phyloP scores from a whole-genome alignment of 768 basidiomycete species.

The Mycena olivaceomarginata region DNA sequence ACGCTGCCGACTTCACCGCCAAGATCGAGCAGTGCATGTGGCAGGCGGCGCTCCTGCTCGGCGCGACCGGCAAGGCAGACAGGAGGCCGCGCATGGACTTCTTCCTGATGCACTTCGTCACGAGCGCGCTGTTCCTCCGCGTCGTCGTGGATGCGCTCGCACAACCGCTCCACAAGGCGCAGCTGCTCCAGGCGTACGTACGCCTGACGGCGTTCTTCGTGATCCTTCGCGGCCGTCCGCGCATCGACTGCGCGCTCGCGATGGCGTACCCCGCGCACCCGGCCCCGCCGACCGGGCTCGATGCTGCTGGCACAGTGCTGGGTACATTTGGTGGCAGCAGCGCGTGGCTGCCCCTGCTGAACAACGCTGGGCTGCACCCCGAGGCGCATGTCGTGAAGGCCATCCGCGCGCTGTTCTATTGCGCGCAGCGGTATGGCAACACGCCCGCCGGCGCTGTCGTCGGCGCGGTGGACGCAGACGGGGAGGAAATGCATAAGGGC shows the following conservation, averaged over 20 bases:
- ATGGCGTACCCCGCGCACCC: constrained; percentile 69
- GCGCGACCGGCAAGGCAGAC: constrained; percentile 66
- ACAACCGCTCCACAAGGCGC: constrained; percentile 61
- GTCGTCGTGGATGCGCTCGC: constrained; percentile 59
- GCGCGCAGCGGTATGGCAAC: constrained; percentile 67
- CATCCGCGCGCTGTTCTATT: constrained; percentile 67
- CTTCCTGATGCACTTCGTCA: constrained; percentile 78
- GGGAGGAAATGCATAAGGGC: constrained; percentile 67
- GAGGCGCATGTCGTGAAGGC: constrained; percentile 73
- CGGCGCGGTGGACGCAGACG: constrained; percentile 61
- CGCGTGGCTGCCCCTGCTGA: constrained; percentile 72
- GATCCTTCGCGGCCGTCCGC: constrained; percentile 70
- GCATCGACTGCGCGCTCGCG: constrained; percentile 66
- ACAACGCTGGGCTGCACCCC: constrained; percentile 63
- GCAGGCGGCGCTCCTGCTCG: constrained; percentile 68
- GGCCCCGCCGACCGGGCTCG: not conserved
- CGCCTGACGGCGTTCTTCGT: constrained; percentile 58
- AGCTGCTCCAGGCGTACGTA: constrained; percentile 66
- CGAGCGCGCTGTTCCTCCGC: constrained; percentile 69
- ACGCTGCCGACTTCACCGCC: constrained; percentile 55
- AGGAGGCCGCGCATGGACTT: constrained; percentile 72
- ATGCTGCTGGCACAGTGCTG: not conserved
- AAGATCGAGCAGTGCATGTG: constrained; percentile 72
- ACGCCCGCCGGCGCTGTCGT: constrained; percentile 60
- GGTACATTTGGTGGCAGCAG: constrained; percentile 50